Evolutionary conservation across 768 basidiomycete species (phyloP).

Genomic region (Lanmaoa rubissima): DNA sequence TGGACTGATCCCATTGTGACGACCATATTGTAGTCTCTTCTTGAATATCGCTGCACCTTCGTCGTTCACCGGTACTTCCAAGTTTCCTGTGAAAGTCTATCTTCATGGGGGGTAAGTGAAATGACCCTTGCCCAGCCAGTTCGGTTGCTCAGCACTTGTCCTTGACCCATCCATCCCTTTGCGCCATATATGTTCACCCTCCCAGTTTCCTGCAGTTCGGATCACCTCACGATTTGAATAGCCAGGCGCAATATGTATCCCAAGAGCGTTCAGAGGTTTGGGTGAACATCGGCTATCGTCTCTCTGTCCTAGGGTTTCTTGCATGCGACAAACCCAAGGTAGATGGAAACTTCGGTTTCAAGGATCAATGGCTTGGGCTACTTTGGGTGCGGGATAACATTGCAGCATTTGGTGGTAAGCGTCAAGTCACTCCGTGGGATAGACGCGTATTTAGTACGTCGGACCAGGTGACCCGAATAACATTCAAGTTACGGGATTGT

Average conservation of each 20-base stretch:
- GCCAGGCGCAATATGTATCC: slow-evolving; percentile 65
- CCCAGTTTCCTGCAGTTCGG: slow-evolving; percentile 76
- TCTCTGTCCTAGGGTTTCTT: slow-evolving; percentile 73
- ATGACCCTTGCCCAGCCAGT: background rate
- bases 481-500: slow-evolving; percentile 63
- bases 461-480: slow-evolving; percentile 56
- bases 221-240: slow-evolving; percentile 59
- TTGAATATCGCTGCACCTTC: slow-evolving; percentile 62
- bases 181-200: background rate
- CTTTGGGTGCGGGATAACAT: slow-evolving; percentile 72
- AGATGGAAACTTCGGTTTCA: slow-evolving; percentile 77
- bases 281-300: slow-evolving; percentile 73
- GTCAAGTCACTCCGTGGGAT: background rate
- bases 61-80: slow-evolving; percentile 35
- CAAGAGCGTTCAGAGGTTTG: slow-evolving; percentile 64
- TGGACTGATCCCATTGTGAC: background rate
- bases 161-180: background rate
- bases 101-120: slow-evolving; percentile 67
- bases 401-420: slow-evolving; percentile 59
- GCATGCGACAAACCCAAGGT: slow-evolving; percentile 59
- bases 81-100: slow-evolving; percentile 68
- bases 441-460: background rate
- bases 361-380: slow-evolving; percentile 75
- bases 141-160: background rate
- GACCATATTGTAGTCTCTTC: slow-evolving; percentile 44